Base-by-base conservation (phyloP, 2,329 filamentous ascomycete genomes). In the Podosphaera fusca region DNA sequence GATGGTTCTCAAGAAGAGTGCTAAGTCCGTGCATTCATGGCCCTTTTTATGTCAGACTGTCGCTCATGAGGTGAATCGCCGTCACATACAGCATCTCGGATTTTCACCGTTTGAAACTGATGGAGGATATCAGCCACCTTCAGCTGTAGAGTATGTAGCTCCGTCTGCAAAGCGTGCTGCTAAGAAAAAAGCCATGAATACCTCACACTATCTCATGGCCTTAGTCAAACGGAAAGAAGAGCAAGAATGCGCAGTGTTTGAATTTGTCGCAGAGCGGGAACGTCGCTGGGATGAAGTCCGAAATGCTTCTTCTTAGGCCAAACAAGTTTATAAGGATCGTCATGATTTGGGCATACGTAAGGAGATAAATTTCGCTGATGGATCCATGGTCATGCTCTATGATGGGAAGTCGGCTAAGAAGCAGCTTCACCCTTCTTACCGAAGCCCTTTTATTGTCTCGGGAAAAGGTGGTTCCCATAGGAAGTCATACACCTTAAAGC, bases 381-480 rank as follows among this genome's bases (percentile, higher is more conserved):
- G 21, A 21, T 21, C 21, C 21, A 21, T 21, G 21, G 21, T 21
- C 21, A 21, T 21, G 21, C 34, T 56, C n/a, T 49, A 56, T 47
- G 40, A 56, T 56, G 45, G 40, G 12, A 47, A 56, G 30, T 56
- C 54, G 10, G 54, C 54, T 3, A 49, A 49, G 29, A 56, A 56
- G 21, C 29, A 56, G 14, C 54, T 56, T n/a, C 38, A 49, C 31
- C 52, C 35, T 40, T 30, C 52, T 29, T 55, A 55, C 29, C 34
- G 34, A 34, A 4, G 52, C n/a, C 54, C 54, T 12, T 47, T 47
- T 36, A 6, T 56, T 14, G 30, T 56, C 21, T 33, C 21, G 21
- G 21, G 21, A 21, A 21, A 21, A 21, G 21, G 21, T 21, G 21
- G 21, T 21, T 21, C 21, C 21, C 21, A 21, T 21, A 1, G 21